Conservation (phyloP, 345 rosid genomes). For the Triadica sebifera region DNA sequence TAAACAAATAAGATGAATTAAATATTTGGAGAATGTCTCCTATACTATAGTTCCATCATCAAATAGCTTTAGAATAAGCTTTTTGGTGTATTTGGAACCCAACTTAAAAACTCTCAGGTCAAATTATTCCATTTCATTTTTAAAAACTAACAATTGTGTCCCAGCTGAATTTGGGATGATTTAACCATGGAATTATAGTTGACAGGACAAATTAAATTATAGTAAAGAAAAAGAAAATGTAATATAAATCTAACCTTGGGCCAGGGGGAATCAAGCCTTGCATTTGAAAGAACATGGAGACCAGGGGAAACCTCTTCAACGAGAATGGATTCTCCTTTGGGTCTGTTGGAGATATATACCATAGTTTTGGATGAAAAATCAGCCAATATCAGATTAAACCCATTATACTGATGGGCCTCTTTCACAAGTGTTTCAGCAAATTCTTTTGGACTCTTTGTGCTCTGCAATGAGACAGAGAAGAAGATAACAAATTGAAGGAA, state of each 20-base stretch:
- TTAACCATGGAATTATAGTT: no score
- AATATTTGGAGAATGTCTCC: no score
- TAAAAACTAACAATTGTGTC: no score
- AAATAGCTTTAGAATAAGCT: no score
- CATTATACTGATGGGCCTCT: conserved; percentile 55
- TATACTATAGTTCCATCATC: no score
- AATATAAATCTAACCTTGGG: conserved; percentile 38
- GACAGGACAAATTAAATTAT: no score
- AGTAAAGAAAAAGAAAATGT: not conserved
- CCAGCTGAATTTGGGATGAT: no score
- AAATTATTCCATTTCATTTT: no score
- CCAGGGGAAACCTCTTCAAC: conserved; percentile 61
- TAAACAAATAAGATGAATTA: conserved; percentile 16
- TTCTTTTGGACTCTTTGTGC: conserved; percentile 48
- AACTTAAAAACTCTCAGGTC: no score
- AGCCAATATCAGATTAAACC: conserved; percentile 60
- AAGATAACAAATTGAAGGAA: not conserved
- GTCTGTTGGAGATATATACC: conserved; percentile 58
- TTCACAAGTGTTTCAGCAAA: conserved; percentile 51
- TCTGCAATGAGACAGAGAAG: conserved; percentile 30
- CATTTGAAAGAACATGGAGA: conserved; percentile 61
- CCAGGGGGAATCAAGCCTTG: conserved; percentile 57
- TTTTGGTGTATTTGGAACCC: no score
- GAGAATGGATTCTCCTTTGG: conserved; percentile 34
- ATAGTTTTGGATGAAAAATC: conserved; percentile 51